phyloP scores from a whole-genome alignment of 2,329 filamentous ascomycete species.

The Beauveria asiatica region DNA sequence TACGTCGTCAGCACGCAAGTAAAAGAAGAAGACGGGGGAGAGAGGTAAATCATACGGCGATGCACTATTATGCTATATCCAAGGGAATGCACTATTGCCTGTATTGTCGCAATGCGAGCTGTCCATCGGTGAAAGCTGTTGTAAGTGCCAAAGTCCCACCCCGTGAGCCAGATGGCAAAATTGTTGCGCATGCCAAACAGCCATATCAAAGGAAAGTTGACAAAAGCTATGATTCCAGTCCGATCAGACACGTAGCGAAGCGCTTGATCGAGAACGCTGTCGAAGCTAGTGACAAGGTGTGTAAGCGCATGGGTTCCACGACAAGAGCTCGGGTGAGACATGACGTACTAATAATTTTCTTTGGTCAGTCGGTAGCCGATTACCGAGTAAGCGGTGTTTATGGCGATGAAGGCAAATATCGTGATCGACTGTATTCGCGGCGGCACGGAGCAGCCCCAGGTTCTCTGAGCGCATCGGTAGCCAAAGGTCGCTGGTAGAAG shows the following conservation, averaged over 20 bases:
- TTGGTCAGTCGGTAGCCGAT: neutral
- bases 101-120: slow-evolving; percentile 51
- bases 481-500: slow-evolving; percentile 36
- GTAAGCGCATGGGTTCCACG: neutral
- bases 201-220: slow-evolving; percentile 57
- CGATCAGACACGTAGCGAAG: slow-evolving; percentile 53
- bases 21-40: neutral
- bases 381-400: neutral
- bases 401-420: slow-evolving; percentile 25
- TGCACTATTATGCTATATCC: slow-evolving; percentile 44
- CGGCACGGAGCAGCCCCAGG: slow-evolving; percentile 36
- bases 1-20: neutral
- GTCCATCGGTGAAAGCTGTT: slow-evolving; percentile 61
- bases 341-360: too few relatives aligned
- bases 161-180: slow-evolving; percentile 55
- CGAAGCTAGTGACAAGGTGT: neutral
- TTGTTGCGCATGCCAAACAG: slow-evolving; percentile 62
- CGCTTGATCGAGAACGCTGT: slow-evolving; percentile 19
- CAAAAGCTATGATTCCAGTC: slow-evolving; percentile 54
- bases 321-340: too few relatives aligned
- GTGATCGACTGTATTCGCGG: slow-evolving; percentile 34
- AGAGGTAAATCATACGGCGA: slow-evolving; percentile 10
- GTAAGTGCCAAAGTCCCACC: slow-evolving; percentile 59
- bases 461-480: slow-evolving; percentile 31
- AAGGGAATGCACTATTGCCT: slow-evolving; percentile 55